Base-by-base conservation (phyloP, 1,139 yeast species). In the Candida sojae region DNA sequence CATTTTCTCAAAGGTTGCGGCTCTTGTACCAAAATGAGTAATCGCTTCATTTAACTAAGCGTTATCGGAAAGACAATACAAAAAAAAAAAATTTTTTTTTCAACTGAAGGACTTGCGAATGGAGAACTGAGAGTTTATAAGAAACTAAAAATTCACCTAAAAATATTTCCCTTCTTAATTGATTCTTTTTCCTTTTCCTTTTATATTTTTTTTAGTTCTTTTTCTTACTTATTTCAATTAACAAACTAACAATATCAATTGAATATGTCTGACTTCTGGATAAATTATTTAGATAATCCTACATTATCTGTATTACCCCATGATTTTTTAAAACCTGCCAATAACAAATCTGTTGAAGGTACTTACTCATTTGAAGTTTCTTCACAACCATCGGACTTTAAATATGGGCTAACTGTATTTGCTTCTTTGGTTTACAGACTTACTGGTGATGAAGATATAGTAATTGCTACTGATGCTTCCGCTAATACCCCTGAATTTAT, bases 371-470 rank as follows among this genome's bases (percentile, higher is more conserved):
- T 79, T 47, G 56, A 67, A 9, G 55, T 82, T 8, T 44, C 55
- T 2, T 11, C 9, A 6, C 11, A 26, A 13, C 30, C 39, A 17
- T 25, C 46, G 11, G 46, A 52, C 3, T 88, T 86, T 63, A 63
- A 76, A 30, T 67, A 79, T 21, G 83, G 86, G 0, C 75, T 90
- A 50, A 74, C 96, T n/a, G 81, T 81, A 1, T 88, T 86, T 70
- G 82, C 86, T 28, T 82, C 86, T 1, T 74, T 93, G 49, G 77
- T 89, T 36, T 86, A 80, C 67, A 79, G 98, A 62, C 74, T 89
- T 48, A 87, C 97, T 5, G 98, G 97, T 28, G 98, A 93, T 62
- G 97, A 91, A 55, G 98, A 93, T 60, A 84, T 93, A 47, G 85
- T 88, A n/a, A 70, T 93, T 53, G 90, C 96, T 28, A 82, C 95